Evolutionary conservation across 1,284 basidiomycete genomes (phyloP).

Genomic region (Pascua sp.): DNA sequence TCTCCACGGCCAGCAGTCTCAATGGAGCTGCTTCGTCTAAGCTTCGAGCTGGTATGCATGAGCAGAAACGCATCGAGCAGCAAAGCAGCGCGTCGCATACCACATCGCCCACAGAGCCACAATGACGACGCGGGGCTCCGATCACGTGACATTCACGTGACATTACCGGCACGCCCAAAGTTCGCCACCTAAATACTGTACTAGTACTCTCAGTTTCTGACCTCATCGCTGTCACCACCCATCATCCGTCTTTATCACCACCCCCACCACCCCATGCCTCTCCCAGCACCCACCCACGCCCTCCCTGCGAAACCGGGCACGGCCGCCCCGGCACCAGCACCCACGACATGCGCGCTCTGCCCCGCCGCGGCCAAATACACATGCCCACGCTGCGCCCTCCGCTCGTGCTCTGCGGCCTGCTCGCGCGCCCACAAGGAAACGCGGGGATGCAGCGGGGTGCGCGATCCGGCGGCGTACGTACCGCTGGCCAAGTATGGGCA

Average conservation of each 20-base stretch:
- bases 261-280: conserved; percentile 1
- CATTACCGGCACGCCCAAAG: too few relatives aligned
- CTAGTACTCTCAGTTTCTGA: too few relatives aligned
- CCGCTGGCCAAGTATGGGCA: conserved; percentile 75
- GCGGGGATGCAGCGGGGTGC: conserved; percentile 66
- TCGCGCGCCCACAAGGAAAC: conserved; percentile 65
- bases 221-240: too few relatives aligned
- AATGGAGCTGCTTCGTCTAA: too few relatives aligned
- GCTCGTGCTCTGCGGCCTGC: conserved; percentile 71
- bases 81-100: too few relatives aligned
- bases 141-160: too few relatives aligned
- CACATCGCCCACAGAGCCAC: too few relatives aligned
- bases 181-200: too few relatives aligned
- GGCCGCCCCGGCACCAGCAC: background rate
- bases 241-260: background rate
- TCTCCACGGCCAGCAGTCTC: too few relatives aligned
- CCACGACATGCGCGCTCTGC: conserved; percentile 24
- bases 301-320: conserved; percentile 2
- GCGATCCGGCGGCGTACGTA: conserved; percentile 69
- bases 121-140: too few relatives aligned
- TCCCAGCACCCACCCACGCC: conserved; percentile 1
- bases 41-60: too few relatives aligned
- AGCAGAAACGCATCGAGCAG: too few relatives aligned
- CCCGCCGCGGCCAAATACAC: conserved; percentile 63
- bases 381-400: conserved; percentile 68